A percentile compares a stretch with the other conserved stretches of the same genome.
Conservation (phyloP, 2,329 filamentous ascomycete species). For the Xylaria digitata region DNA sequence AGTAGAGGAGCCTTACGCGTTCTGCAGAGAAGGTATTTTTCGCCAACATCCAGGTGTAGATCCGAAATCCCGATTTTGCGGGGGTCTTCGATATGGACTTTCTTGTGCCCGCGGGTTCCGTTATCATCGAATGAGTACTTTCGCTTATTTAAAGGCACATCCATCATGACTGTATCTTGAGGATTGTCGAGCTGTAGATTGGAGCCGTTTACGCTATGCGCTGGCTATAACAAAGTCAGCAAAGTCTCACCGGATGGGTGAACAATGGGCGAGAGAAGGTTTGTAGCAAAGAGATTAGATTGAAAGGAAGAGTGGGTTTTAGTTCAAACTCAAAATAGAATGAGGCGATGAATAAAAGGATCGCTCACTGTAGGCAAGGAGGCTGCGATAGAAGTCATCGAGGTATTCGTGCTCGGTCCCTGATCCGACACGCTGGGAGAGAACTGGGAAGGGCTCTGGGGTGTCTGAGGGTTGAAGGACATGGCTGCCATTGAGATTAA, state of each 20-base stretch:
- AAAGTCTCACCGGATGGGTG: not conserved
- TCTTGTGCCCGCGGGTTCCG: slow-evolving; percentile 69
- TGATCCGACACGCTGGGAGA: slow-evolving; percentile 66
- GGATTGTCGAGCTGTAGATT: slow-evolving; percentile 52
- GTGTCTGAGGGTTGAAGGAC: slow-evolving; percentile 75
- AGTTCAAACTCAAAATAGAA: not conserved
- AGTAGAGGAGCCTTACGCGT: slow-evolving; percentile 71
- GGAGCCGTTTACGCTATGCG: slow-evolving; percentile 49
- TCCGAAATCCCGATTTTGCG: slow-evolving; percentile 71
- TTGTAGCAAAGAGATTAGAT: not conserved
- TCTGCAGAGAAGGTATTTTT: slow-evolving; percentile 75
- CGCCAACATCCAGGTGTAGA: slow-evolving; percentile 73
- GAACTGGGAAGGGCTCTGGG: slow-evolving; percentile 73
- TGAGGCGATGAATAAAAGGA: slow-evolving; percentile 1
- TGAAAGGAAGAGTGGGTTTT: not conserved
- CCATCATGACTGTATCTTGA: slow-evolving; percentile 59
- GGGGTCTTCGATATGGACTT: slow-evolving; percentile 68
- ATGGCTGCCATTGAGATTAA: slow-evolving; percentile 61
- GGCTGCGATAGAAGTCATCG: slow-evolving; percentile 63
- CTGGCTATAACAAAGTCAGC: slow-evolving; percentile 43
- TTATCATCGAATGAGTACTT: slow-evolving; percentile 69
- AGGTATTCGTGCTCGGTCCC: slow-evolving; percentile 62
- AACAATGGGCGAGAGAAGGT: not conserved
- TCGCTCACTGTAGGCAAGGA: slow-evolving; percentile 64
- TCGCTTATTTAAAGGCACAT: slow-evolving; percentile 69